Conservation (phyloP, 106 monocot species). For the Dendrobium nobile region DNA sequence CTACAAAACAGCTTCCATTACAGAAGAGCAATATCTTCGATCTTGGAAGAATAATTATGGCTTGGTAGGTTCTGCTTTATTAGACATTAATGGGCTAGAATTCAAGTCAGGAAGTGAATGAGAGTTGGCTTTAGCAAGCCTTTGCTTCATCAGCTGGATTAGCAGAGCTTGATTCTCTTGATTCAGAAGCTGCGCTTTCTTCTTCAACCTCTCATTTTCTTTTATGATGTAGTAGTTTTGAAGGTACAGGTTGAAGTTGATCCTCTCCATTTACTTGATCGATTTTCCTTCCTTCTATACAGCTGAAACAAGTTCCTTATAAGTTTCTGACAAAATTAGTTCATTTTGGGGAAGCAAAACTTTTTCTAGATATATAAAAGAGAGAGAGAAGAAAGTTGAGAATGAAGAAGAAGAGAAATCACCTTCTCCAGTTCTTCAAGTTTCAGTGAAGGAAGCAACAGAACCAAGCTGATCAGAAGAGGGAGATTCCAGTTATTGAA, state of each 20-base stretch:
- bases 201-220: constrained; percentile 91
- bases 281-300: not conserved
- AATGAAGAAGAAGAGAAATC: not conserved
- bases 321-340: not conserved
- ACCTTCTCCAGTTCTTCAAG: not conserved
- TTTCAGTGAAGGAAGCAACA: too few species aligned
- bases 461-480: too few species aligned
- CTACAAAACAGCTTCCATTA: too few species aligned
- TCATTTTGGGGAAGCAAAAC: too few species aligned
- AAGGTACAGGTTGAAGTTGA: constrained; percentile 81
- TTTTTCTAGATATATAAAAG: not conserved
- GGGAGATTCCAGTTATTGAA: too few species aligned
- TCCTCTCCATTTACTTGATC: constrained; percentile 48
- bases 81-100: too few species aligned
- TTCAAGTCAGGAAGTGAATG: not conserved
- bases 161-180: constrained; percentile 87
- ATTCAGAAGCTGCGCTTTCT: constrained; percentile 71
- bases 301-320: too few species aligned
- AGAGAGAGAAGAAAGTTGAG: not conserved
- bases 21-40: too few species aligned
- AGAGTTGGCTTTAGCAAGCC: constrained; percentile 26
- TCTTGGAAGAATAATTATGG: too few species aligned
- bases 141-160: constrained; percentile 68
- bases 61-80: too few species aligned
- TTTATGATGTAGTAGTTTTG: constrained; percentile 89